phyloP scores from a whole-genome alignment of 306 rosid genomes.

The Prosopis cineraria region DNA sequence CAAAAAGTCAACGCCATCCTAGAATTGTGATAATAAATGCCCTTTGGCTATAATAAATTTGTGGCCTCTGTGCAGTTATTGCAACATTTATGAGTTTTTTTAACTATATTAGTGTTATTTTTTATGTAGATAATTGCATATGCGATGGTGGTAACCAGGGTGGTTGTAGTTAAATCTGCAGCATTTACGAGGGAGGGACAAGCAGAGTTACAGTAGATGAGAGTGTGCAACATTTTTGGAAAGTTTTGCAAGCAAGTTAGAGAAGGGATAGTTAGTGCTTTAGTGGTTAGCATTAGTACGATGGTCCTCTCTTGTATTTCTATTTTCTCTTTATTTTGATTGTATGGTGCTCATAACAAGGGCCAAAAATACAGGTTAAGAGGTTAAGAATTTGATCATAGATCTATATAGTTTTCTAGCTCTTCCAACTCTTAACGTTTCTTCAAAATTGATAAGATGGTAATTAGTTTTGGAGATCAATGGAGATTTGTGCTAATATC shows the following conservation, averaged over 20 bases:
- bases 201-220: conserved; percentile 83
- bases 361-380: conserved; percentile 48
- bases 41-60: too few species aligned
- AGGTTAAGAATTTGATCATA: conserved; percentile 19
- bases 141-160: conserved; percentile 64
- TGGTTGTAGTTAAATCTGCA: conserved; percentile 66
- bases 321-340: conserved; percentile 85
- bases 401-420: not conserved
- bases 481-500: not conserved
- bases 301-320: conserved; percentile 72
- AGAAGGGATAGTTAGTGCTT: conserved; percentile 73
- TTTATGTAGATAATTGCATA: conserved; percentile 77
- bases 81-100: too few species aligned
- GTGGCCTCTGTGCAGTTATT: too few species aligned
- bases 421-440: not conserved
- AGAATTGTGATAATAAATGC: not conserved
- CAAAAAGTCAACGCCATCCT: not conserved
- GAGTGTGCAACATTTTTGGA: conserved; percentile 69
- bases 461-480: conserved; percentile 9
- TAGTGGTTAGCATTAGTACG: conserved; percentile 61
- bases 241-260: conserved; percentile 88
- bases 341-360: conserved; percentile 60
- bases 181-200: conserved; percentile 78
- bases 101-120: not conserved
- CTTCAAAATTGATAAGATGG: not conserved